Evolutionary conservation across 805 yeast genomes (phyloP), one percentile per base, ranked within the genome.

Genomic region (Yamadazyma phyllophila): DNA sequence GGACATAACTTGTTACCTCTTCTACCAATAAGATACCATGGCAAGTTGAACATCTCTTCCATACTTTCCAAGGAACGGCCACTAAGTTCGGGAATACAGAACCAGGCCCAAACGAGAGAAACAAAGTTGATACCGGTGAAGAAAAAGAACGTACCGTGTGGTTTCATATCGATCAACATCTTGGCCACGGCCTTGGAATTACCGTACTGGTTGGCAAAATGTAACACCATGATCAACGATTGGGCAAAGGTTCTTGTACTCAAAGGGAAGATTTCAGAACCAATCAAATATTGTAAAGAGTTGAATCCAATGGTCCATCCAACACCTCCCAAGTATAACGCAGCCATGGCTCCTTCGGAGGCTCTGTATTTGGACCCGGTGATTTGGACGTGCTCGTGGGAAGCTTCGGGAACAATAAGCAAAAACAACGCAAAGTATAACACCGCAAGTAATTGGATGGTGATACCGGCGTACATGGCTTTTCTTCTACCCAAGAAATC

Each of bases 261-360:
- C 54, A 78, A 60, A 16, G 83, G 83, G 56, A 78, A 70, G 43
- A 80, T 68, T 55, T 80, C 84, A 3, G 83, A 69, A 47, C 77
- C 78, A 52, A 79, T 61, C 51, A 79, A 65, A 55, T 78, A 79
- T 57, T 79, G 83, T 40, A 78, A 65, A 0, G 79, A 65, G 60
- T 80, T 80, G 73, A 77, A 80, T 31, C 83, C 83, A 60, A 79
- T 58, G 27, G 80, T 74, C 84, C 83, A 80, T 31, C 82, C 82
- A 16, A 70, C 65, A 52, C 83, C 83, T 27, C 71, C 65, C 31
- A 78, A 52, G 52, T 65, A 78, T 24, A 80, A 54, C 39, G 78
- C 70, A 1, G 81, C 80, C 52, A 79, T 58, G 7, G 82, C 83
- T 41, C 67, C 78, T 41, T 64, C 58, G 29, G 77, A 66, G 2